A percentile compares a stretch with the other conserved stretches of the same genome.
Evolutionary conservation across 495 filamentous ascomycete species (phyloP).

Genomic region (Astrothelium macrocarpum): DNA sequence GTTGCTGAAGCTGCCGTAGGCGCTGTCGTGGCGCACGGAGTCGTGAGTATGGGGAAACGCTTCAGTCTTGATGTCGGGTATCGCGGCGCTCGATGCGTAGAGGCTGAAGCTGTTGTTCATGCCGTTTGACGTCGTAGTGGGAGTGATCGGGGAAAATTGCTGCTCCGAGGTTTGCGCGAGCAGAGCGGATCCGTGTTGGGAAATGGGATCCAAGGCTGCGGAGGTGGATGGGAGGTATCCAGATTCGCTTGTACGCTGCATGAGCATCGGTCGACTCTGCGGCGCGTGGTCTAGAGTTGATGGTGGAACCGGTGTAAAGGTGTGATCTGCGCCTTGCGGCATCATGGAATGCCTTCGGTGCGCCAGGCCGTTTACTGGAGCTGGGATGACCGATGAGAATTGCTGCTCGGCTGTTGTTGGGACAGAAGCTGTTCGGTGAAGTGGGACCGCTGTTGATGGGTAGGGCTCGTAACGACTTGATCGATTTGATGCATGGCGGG

Average conservation of each 20-base stretch:
- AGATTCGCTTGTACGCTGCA: not conserved
- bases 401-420: not conserved
- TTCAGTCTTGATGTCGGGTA: not conserved
- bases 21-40: not conserved
- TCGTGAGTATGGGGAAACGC: not conserved
- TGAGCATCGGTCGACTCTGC: not conserved
- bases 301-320: not conserved
- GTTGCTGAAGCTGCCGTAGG: not conserved
- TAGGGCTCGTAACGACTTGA: slow-evolving; percentile 1
- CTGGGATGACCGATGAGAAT: not conserved
- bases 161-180: not conserved
- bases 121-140: not conserved
- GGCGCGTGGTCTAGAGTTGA: not conserved
- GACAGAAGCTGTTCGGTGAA: not conserved
- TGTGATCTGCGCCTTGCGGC: not conserved
- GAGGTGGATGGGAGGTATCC: not conserved
- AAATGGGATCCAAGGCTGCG: not conserved
- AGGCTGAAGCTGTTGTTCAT: not conserved
- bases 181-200: not conserved
- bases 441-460: not conserved
- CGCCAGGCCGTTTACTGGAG: not conserved
- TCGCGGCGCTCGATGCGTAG: not conserved
- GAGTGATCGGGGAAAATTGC: not conserved
- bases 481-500: not conserved
- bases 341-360: not conserved